A percentile compares a stretch with the other conserved stretches of the same genome.
Conservation (phyloP, 2,329 filamentous ascomycete genomes). For the Neoarthrinium moseri region DNA sequence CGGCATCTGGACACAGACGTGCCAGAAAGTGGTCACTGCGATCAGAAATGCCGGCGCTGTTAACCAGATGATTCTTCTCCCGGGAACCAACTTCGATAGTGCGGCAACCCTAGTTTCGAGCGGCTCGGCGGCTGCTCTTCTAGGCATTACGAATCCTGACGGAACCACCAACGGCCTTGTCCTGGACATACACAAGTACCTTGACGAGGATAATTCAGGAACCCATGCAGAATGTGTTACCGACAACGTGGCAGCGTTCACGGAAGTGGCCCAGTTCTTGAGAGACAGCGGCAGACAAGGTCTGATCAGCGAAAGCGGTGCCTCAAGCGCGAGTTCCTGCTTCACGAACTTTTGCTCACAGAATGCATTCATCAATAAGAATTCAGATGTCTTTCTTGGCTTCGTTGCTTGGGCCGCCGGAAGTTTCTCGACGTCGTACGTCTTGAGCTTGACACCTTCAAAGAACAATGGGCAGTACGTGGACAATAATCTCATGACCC, state of each 20-base stretch:
- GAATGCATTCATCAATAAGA: constrained; percentile 43
- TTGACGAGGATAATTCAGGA: constrained; percentile 57
- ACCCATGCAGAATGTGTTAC: constrained; percentile 50
- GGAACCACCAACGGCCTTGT: constrained; percentile 55
- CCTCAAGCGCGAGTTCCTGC: constrained; percentile 41
- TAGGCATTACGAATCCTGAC: constrained; percentile 57
- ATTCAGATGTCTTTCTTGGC: constrained; percentile 46
- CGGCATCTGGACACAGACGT: constrained; percentile 55
- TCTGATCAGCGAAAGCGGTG: constrained; percentile 53
- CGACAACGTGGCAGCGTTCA: constrained; percentile 50
- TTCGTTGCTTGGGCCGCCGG: constrained; percentile 47
- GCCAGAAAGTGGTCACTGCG: constrained; percentile 62
- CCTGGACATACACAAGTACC: constrained; percentile 61
- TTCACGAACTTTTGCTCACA: constrained; percentile 43
- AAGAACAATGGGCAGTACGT: constrained; percentile 26
- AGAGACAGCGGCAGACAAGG: constrained; percentile 45
- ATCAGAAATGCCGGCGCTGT: constrained; percentile 65
- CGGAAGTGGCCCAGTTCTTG: constrained; percentile 44
- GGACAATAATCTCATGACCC: constrained; percentile 40
- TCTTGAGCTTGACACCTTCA: constrained; percentile 41
- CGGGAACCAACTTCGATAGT: constrained; percentile 59
- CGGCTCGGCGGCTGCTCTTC: constrained; percentile 50
- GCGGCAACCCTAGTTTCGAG: constrained; percentile 46
- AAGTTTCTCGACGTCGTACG: constrained; percentile 39
- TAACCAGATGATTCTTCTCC: constrained; percentile 61